Evolutionary conservation across 1,284 basidiomycete genomes (phyloP).

Genomic region (Neolentinus lepideus): DNA sequence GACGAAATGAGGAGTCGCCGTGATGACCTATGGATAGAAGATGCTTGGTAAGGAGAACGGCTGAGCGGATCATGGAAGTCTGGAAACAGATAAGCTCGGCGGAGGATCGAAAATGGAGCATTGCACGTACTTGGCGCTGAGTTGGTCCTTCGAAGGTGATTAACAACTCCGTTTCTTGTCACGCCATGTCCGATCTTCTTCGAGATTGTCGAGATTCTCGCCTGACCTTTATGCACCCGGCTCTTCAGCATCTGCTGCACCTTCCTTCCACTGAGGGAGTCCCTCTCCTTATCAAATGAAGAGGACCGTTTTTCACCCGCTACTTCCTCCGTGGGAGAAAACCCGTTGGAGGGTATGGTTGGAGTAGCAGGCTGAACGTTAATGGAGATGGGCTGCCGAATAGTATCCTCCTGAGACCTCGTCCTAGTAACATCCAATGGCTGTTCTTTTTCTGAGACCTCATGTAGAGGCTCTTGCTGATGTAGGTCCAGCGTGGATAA

Average conservation of each 20-base stretch:
- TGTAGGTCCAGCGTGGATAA: conserved; percentile 9
- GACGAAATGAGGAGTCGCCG: conserved; percentile 52
- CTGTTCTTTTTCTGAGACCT: neutral
- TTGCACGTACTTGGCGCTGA: conserved; percentile 55
- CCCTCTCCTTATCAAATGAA: conserved; percentile 12
- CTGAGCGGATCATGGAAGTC: conserved; percentile 60
- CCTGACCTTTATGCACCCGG: conserved; percentile 64
- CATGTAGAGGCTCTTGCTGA: neutral
- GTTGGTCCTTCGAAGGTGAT: conserved; percentile 41
- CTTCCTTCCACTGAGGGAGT: conserved; percentile 50
- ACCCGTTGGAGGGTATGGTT: neutral
- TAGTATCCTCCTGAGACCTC: neutral
- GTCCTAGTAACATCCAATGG: neutral
- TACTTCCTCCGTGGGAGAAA: neutral
- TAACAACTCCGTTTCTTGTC: conserved; percentile 36
- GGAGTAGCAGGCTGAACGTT: neutral
- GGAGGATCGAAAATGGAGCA: too few relatives aligned
- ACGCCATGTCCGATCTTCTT: conserved; percentile 70
- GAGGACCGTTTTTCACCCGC: conserved; percentile 11
- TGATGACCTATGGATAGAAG: conserved; percentile 70
- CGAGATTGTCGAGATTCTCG: conserved; percentile 67
- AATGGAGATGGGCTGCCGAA: neutral
- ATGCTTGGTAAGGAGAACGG: conserved; percentile 69
- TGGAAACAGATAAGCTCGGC: too few relatives aligned
- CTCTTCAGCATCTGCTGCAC: conserved; percentile 67